Evolutionary conservation across 179 eudicot genomes (phyloP).

Genomic region (Heliamphora ciliata): DNA sequence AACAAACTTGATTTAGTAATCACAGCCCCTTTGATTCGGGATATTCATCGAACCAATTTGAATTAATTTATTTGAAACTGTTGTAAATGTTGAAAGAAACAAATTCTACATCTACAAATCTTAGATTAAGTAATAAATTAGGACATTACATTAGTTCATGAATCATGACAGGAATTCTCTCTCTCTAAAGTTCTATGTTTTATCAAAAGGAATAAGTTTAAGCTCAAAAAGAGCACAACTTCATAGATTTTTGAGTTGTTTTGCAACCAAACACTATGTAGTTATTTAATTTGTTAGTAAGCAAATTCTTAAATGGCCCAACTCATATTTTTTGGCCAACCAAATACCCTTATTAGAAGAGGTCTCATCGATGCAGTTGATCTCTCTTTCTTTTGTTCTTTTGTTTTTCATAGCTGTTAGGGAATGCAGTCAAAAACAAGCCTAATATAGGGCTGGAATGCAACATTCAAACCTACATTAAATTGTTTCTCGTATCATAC

Average conservation of each 20-base stretch:
- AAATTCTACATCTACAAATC: background rate
- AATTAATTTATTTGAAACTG: background rate
- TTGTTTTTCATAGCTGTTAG: background rate
- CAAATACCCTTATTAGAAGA: background rate
- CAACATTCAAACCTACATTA: background rate
- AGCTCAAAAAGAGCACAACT: background rate
- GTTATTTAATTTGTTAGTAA: background rate
- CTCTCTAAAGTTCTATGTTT: background rate
- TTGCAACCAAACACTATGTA: background rate
- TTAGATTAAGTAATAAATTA: background rate
- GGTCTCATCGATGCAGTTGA: background rate
- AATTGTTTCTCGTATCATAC: conserved; percentile 28
- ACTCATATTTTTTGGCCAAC: background rate
- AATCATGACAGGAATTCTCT: too few species aligned
- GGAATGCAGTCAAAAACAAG: background rate
- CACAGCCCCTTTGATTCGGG: background rate
- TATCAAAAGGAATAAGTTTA: background rate
- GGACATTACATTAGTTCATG: too few species aligned
- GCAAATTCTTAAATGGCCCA: background rate
- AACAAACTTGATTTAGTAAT: too few species aligned
- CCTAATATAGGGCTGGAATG: background rate
- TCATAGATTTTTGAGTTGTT: background rate
- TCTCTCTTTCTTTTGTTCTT: background rate
- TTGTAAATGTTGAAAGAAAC: background rate
- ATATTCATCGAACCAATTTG: background rate